These are phyloP conservation scores for Pyricularia grisea DNA, from an alignment of 2,329 filamentous ascomycete species.

Conservation along the genomic window DNA sequence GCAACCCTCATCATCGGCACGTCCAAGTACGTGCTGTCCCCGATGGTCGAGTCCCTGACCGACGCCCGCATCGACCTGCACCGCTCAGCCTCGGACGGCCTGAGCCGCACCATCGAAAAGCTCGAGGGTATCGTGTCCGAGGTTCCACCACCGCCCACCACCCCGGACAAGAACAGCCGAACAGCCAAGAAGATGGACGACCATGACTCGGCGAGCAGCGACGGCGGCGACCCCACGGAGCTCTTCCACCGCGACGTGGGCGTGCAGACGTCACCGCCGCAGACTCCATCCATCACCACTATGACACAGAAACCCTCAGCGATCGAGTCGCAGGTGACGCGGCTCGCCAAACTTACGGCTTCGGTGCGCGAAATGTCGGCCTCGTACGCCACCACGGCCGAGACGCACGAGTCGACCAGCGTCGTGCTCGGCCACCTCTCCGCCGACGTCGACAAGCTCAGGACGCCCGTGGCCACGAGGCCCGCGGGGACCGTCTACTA, in stretches of 20 bases:
- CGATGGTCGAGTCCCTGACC: constrained; percentile 44
- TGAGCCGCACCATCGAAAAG: constrained; percentile 35
- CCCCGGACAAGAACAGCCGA: constrained; percentile 12
- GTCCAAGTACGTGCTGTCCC: constrained; percentile 58
- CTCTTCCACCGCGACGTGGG: constrained; percentile 75
- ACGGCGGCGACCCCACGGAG: constrained; percentile 60
- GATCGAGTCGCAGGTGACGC: constrained; percentile 25
- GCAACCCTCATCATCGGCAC: constrained; percentile 61
- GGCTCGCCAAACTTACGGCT: constrained; percentile 31
- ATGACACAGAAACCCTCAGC: constrained; percentile 9
- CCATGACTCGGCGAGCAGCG: constrained; percentile 33
- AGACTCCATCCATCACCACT: constrained; percentile 19
- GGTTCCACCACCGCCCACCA: constrained; percentile 41
- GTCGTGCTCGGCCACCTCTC: constrained; percentile 47
- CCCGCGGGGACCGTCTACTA: constrained; percentile 32
- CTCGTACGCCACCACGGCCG: constrained; percentile 32
- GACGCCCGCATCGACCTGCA: constrained; percentile 44
- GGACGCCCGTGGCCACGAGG: constrained; percentile 25
- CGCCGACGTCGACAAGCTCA: constrained; percentile 54
- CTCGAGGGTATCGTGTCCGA: constrained; percentile 52
- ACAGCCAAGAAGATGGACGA: constrained; percentile 7
- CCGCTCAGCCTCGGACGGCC: constrained; percentile 33
- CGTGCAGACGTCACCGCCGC: constrained; percentile 55
- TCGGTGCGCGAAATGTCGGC: constrained; percentile 32
- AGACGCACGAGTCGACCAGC: constrained; percentile 41